Evolutionary conservation across 2,329 filamentous ascomycete genomes (phyloP).

Genomic region (Epichloe hybrida): DNA sequence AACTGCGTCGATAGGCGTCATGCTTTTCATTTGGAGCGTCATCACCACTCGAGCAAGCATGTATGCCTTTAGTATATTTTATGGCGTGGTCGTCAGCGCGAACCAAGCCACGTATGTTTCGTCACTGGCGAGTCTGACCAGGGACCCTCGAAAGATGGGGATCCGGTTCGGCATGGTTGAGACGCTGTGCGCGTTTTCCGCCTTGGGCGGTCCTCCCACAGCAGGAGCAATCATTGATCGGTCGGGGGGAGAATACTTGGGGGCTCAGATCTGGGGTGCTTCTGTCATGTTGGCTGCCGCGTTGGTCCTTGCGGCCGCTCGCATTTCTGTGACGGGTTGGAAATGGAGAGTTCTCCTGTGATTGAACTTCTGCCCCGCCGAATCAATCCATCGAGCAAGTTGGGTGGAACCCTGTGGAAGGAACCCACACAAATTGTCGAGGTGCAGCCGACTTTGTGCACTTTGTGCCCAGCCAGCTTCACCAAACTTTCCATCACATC

Average conservation of each 20-base stretch:
- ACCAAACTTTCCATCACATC: too few species aligned
- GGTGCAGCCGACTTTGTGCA: too few species aligned
- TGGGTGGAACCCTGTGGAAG: too few species aligned
- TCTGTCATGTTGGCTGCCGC: conserved; percentile 23
- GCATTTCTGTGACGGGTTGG: conserved; percentile 23
- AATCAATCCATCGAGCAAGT: too few species aligned
- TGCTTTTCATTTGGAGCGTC: conserved; percentile 42
- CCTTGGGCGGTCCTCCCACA: conserved; percentile 30
- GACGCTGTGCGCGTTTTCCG: conserved; percentile 27
- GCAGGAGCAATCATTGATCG: conserved; percentile 31
- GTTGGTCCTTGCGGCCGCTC: conserved; percentile 18
- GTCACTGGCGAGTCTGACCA: conserved; percentile 17
- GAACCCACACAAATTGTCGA: too few species aligned
- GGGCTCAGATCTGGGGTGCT: conserved; percentile 35
- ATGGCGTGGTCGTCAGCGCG: conserved; percentile 29
- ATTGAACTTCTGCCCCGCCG: neutral
- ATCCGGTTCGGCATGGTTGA: conserved; percentile 33
- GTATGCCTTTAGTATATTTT: conserved; percentile 30
- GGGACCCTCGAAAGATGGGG: conserved; percentile 30
- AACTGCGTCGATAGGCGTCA: conserved; percentile 28
- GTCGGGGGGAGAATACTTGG: conserved; percentile 21
- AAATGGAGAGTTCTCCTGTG: conserved; percentile 13
- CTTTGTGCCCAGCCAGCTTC: too few species aligned
- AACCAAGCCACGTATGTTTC: conserved; percentile 1
- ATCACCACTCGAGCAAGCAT: conserved; percentile 28